Evolutionary conservation across 1,284 basidiomycete genomes (phyloP).

Genomic region (Trichosporon coremiiforme): DNA sequence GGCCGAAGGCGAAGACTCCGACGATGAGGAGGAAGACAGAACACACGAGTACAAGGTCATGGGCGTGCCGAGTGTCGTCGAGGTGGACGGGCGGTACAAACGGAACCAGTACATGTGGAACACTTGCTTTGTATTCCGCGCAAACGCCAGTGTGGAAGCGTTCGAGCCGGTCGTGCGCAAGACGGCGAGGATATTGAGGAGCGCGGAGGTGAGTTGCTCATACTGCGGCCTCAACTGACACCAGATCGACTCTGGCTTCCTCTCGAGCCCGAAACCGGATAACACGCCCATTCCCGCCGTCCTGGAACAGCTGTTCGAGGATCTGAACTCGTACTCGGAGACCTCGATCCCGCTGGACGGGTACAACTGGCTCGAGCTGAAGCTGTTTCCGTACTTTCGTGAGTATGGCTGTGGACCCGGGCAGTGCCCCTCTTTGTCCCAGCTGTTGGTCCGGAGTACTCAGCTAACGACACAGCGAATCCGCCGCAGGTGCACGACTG

Average conservation of each 20-base stretch:
- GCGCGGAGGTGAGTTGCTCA: conserved; percentile 73
- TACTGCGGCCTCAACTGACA: background rate
- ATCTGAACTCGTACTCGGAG: conserved; percentile 94
- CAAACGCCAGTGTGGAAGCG: conserved; percentile 80
- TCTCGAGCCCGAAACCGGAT: conserved; percentile 73
- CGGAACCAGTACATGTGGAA: conserved; percentile 93
- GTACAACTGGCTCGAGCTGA: conserved; percentile 89
- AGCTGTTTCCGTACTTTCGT: conserved; percentile 91
- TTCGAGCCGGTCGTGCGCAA: conserved; percentile 97
- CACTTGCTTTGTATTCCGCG: conserved; percentile 92
- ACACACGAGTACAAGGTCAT: conserved; percentile 69
- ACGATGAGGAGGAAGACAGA: conserved; percentile 29
- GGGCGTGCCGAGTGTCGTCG: conserved; percentile 80
- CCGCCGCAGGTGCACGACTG: conserved; percentile 87
- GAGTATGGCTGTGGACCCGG: too few relatives aligned
- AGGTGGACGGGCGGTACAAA: conserved; percentile 64
- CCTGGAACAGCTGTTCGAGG: conserved; percentile 94
- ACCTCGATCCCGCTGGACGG: conserved; percentile 85
- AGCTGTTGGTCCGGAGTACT: too few relatives aligned
- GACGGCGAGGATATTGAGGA: conserved; percentile 82
- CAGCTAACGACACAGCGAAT: conserved; percentile 63
- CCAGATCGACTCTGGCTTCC: conserved; percentile 84
- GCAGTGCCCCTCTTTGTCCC: too few relatives aligned
- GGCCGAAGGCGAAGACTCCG: conserved; percentile 25
- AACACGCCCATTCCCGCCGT: conserved; percentile 73